Percentiles rank a stretch among this genome's conserved stretches.
Evolutionary conservation across 2,329 filamentous ascomycete species (phyloP).

Genomic region (Xylariaceae sp.): DNA sequence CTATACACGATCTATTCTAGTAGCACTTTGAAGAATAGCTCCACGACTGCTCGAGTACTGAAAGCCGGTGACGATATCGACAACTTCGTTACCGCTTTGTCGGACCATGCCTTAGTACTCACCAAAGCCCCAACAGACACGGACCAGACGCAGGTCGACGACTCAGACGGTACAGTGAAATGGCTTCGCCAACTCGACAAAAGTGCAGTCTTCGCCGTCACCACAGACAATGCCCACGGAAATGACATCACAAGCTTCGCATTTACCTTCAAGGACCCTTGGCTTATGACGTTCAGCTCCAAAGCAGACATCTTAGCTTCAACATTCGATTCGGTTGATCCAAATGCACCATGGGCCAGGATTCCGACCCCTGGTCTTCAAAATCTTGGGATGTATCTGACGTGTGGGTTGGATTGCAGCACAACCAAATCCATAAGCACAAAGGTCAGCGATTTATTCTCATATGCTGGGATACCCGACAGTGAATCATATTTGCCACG

Average conservation of each 20-base stretch:
- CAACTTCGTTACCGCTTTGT: slow-evolving; percentile 1
- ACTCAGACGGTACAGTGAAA: slow-evolving; percentile 2
- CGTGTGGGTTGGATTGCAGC: too few species aligned
- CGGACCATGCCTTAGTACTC: slow-evolving; percentile 4
- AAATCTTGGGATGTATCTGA: neutral
- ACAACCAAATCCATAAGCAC: too few species aligned
- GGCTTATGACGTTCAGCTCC: slow-evolving; percentile 11
- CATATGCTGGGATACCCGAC: too few species aligned
- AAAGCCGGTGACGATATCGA: slow-evolving; percentile 1
- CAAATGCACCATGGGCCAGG: neutral
- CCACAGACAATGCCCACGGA: neutral
- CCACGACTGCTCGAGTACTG: neutral
- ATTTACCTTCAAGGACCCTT: slow-evolving; percentile 6
- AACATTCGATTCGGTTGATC: slow-evolving; percentile 5
- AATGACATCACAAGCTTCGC: slow-evolving; percentile 1
- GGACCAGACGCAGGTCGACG: neutral
- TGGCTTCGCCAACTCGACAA: slow-evolving; percentile 5
- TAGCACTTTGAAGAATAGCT: neutral
- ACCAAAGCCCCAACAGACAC: neutral
- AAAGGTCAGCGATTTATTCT: too few species aligned
- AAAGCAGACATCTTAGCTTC: slow-evolving; percentile 2
- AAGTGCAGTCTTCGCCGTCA: slow-evolving; percentile 2
- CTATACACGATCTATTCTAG: slow-evolving; percentile 3
- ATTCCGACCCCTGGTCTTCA: slow-evolving; percentile 8
- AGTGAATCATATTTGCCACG: too few species aligned